Evolutionary conservation across 2,329 filamentous ascomycete species (phyloP), one percentile per base, ranked within the genome.

Genomic region (Macrophomina tecta): DNA sequence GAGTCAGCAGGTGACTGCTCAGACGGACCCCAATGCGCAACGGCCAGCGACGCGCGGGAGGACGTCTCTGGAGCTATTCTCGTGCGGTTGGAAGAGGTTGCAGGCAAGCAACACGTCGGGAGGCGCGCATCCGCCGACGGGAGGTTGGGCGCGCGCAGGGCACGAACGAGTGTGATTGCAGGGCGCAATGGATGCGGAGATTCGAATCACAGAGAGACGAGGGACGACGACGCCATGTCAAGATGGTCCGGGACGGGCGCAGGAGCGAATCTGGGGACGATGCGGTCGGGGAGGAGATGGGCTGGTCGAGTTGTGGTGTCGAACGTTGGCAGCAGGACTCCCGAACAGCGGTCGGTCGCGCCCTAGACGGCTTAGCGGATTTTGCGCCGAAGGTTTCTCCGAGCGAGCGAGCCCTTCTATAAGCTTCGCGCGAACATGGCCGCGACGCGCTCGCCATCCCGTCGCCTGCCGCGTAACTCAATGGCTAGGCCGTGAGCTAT

Each of bases 1-100:
- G 65, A 62, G 65, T 67, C 65, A 67, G 56, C 65, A 67, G 65
- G 58, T 56, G 65, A 67, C 65, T 55, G 65, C 49, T 63, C 46
- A 46, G 46, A 67, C 40, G 45, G 46, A 58, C 65, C 48, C 65
- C 55, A 53, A 52, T 46, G 65, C 65, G 65, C 65, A 55, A 63
- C 45, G 14, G 55, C 64, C 34, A 56, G 45, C 53, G 23, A 61
- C 45, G 55, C 53, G 64, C 64, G 45, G 28, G 30, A 48, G 48
- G 16, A 18, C 12, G 42, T 49, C 18, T 38, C 45, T 63, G 12
- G 7, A 9, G 64, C 46, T 61, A 66, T 61, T 65, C 66, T 58
- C 32, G 60, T 36, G 38, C 12, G 34, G 34, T 56, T 45, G n/a
- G 42, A 40, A 18, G 53, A 32, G 9, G 36, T 32, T 34, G 61